Evolutionary conservation across 768 basidiomycete species (phyloP).

Genomic region (Boletus vermiculosoides): DNA sequence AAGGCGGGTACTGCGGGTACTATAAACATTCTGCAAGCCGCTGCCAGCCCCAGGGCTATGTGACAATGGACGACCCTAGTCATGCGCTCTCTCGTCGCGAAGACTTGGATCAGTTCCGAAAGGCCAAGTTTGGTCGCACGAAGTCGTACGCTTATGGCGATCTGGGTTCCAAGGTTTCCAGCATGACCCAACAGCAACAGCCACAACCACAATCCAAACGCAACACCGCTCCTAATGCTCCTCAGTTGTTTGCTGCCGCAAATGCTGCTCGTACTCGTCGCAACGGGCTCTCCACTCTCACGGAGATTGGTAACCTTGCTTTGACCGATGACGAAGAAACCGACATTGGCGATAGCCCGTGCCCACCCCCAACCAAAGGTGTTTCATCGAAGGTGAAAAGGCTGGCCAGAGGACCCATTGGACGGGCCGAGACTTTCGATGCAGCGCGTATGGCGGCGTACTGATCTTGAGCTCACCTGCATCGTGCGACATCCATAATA

Average conservation of each 20-base stretch:
- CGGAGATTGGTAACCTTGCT: constrained; percentile 62
- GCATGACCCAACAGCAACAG: constrained; percentile 37
- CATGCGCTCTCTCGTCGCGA: constrained; percentile 78
- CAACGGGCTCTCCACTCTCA: constrained; percentile 59
- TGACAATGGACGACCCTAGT: constrained; percentile 92
- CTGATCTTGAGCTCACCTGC: constrained; percentile 29
- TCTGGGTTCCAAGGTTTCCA: constrained; percentile 41
- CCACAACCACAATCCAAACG: constrained; percentile 49
- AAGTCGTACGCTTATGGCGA: constrained; percentile 96
- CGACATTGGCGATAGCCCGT: constrained; percentile 84
- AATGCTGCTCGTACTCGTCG: constrained; percentile 67
- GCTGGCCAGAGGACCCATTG: constrained; percentile 45
- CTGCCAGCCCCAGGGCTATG: constrained; percentile 82
- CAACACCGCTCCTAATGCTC: constrained; percentile 63
- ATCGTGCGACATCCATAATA: neutral
- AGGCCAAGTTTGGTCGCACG: constrained; percentile 81
- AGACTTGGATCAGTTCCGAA: constrained; percentile 90
- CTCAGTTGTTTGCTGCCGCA: constrained; percentile 64
- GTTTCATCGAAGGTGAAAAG: constrained; percentile 58
- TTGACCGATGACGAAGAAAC: constrained; percentile 73
- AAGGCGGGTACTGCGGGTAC: constrained; percentile 93
- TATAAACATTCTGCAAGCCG: constrained; percentile 64
- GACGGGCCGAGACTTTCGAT: constrained; percentile 69
- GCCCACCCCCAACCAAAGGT: constrained; percentile 72
- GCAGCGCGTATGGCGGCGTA: constrained; percentile 52